Evolutionary conservation across 1,284 basidiomycete genomes (phyloP).

Genomic region (Vanrija humicola): DNA sequence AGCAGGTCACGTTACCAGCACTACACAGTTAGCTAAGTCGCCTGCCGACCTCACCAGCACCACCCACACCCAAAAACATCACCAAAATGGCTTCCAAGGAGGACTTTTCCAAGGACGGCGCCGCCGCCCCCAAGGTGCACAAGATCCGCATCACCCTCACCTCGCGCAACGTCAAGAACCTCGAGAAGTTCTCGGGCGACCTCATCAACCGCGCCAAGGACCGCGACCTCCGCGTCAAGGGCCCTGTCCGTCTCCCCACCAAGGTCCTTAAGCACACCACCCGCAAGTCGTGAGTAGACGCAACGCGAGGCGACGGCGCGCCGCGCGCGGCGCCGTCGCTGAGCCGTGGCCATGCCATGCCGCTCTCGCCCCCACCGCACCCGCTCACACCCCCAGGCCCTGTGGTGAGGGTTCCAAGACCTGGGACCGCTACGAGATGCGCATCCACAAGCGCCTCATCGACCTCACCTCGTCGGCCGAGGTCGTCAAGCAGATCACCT

Average conservation of each 20-base stretch:
- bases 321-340: neutral
- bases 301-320: no score
- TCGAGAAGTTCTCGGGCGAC: conserved; percentile 98
- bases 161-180: conserved; percentile 94
- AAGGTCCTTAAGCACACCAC: conserved; percentile 98
- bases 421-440: conserved; percentile 99
- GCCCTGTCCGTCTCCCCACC: conserved; percentile 97
- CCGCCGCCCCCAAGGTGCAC: conserved; percentile 87
- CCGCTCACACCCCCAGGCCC: conserved; percentile 57
- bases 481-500: conserved; percentile 99
- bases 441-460: conserved; percentile 99
- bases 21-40: conserved; percentile 21
- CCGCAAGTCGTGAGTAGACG: conserved; percentile 78
- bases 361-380: neutral
- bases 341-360: neutral
- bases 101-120: conserved; percentile 91
- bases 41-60: conserved; percentile 3
- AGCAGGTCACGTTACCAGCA: conserved; percentile 25
- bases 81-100: conserved; percentile 92
- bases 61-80: neutral
- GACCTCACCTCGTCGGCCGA: conserved; percentile 98
- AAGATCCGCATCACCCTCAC: conserved; percentile 99
- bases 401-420: conserved; percentile 99
- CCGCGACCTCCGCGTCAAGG: conserved; percentile 99
- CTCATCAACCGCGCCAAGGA: conserved; percentile 99